These are phyloP conservation scores for Ambrosiella beaveri DNA, from an alignment of 2,329 filamentous ascomycete species.

Conservation along the genomic window DNA sequence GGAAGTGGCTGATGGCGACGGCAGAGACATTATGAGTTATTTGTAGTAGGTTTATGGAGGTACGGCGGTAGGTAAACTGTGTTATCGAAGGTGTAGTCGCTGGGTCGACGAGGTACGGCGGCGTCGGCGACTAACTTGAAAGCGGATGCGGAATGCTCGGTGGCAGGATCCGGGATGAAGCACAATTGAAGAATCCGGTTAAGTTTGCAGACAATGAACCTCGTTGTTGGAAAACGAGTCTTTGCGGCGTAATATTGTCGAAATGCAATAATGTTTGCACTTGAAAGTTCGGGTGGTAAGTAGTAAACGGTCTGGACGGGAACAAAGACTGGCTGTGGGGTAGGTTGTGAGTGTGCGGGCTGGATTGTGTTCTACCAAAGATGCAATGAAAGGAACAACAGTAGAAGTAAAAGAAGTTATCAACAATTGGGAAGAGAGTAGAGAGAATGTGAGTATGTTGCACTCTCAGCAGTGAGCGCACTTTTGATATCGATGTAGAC, in stretches of 20 bases:
- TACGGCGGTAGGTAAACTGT: background rate
- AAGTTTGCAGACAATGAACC: background rate
- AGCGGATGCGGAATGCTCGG: background rate
- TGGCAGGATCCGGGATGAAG: background rate
- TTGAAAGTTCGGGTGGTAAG: too few relatives aligned
- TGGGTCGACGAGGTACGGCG: background rate
- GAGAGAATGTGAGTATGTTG: background rate
- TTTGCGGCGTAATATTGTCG: too few relatives aligned
- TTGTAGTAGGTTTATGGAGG: background rate
- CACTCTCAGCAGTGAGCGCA: background rate
- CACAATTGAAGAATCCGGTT: background rate
- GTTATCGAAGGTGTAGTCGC: background rate
- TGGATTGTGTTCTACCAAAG: too few relatives aligned
- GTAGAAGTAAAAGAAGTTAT: background rate
- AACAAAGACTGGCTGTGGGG: too few relatives aligned
- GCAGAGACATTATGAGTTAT: slow-evolving; percentile 9
- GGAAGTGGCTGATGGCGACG: slow-evolving; percentile 11
- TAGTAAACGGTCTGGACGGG: too few relatives aligned
- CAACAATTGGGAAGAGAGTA: background rate
- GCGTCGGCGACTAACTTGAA: background rate
- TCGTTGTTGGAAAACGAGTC: too few relatives aligned
- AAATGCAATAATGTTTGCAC: too few relatives aligned
- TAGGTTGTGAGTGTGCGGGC: too few relatives aligned
- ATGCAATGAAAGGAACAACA: background rate
- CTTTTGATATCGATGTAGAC: background rate